Percentiles rank a stretch among this genome's conserved stretches.
phyloP scores from a whole-genome alignment of 805 yeast species.

The Ogataea nitratoaversa region DNA sequence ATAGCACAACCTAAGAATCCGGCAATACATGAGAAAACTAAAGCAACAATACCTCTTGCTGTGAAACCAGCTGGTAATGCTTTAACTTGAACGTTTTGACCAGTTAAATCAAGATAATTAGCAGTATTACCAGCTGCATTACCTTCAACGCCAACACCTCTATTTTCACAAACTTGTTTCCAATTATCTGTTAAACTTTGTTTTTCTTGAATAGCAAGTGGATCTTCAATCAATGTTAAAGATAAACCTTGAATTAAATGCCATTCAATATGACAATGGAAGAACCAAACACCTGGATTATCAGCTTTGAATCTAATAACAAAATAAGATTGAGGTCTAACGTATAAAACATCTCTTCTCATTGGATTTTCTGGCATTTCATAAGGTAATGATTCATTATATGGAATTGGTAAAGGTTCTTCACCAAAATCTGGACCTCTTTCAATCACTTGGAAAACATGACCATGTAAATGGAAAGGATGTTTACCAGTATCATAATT shows the following conservation, averaged over 20 bases:
- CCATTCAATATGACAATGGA: slow-evolving; percentile 99
- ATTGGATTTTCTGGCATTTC: slow-evolving; percentile 71
- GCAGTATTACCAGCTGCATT: slow-evolving; percentile 85
- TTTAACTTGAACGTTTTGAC: slow-evolving; percentile 66
- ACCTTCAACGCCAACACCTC: slow-evolving; percentile 54
- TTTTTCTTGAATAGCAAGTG: slow-evolving; percentile 55
- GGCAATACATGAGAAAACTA: slow-evolving; percentile 83
- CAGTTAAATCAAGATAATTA: slow-evolving; percentile 62
- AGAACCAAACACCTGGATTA: slow-evolving; percentile 98
- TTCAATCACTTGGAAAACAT: slow-evolving; percentile 75
- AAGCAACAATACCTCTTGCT: slow-evolving; percentile 89
- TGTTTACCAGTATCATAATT: slow-evolving; percentile 89
- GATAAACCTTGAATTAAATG: slow-evolving; percentile 95
- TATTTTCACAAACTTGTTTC: slow-evolving; percentile 53
- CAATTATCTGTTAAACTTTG: slow-evolving; percentile 63
- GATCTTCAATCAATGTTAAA: slow-evolving; percentile 77
- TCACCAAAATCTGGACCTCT: slow-evolving; percentile 62
- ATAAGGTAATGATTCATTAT: slow-evolving; percentile 47
- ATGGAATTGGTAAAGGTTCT: slow-evolving; percentile 51
- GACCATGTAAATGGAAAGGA: slow-evolving; percentile 98
- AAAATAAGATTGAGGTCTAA: slow-evolving; percentile 79
- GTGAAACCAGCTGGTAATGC: slow-evolving; percentile 86
- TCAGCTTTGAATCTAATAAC: slow-evolving; percentile 85
- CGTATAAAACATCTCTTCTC: slow-evolving; percentile 78
- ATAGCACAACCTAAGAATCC: slow-evolving; percentile 78